Evolutionary conservation across 2,329 filamentous ascomycete species (phyloP).

Genomic region (Hypoxylon rubiginosum): DNA sequence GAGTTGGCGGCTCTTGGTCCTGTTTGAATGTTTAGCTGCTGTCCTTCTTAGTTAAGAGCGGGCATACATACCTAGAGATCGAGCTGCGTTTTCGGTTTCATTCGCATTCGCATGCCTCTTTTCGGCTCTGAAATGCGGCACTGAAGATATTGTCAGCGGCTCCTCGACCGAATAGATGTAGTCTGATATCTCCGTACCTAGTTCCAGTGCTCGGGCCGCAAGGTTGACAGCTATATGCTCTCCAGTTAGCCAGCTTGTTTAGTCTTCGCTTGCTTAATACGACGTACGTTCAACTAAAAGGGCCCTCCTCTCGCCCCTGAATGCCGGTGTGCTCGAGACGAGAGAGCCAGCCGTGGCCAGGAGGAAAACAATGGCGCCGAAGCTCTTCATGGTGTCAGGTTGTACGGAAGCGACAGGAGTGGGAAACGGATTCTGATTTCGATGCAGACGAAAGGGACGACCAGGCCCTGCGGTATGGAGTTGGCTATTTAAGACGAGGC

Average conservation of each 20-base stretch:
- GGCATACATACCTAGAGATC: constrained; percentile 18
- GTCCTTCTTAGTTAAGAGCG: neutral
- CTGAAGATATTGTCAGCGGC: constrained; percentile 3
- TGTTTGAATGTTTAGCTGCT: constrained; percentile 7
- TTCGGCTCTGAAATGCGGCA: constrained; percentile 4
- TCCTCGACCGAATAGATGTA: neutral
- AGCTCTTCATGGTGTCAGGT: constrained; percentile 39
- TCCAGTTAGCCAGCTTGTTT: neutral
- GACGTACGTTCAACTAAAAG: constrained; percentile 15
- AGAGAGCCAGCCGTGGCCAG: constrained; percentile 34
- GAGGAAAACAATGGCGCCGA: constrained; percentile 29
- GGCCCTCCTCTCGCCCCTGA: constrained; percentile 19
- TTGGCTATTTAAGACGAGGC: constrained; percentile 1
- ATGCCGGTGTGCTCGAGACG: constrained; percentile 28
- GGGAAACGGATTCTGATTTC: constrained; percentile 3
- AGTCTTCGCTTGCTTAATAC: neutral
- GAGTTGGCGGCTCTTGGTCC: constrained; percentile 8
- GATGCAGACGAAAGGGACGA: constrained; percentile 4
- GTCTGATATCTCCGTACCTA: constrained; percentile 19
- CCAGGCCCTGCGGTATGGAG: constrained; percentile 19
- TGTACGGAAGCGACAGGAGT: constrained; percentile 13
- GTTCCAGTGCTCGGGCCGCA: constrained; percentile 25
- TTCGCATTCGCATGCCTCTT: constrained; percentile 7
- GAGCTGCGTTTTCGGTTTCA: constrained; percentile 21
- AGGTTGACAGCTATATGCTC: constrained; percentile 19